Percentiles rank a stretch among this genome's conserved stretches.
These are phyloP conservation scores for Aurifilum marmelostoma DNA, from an alignment of 2,329 filamentous ascomycete genomes.

Conservation along the genomic window DNA sequence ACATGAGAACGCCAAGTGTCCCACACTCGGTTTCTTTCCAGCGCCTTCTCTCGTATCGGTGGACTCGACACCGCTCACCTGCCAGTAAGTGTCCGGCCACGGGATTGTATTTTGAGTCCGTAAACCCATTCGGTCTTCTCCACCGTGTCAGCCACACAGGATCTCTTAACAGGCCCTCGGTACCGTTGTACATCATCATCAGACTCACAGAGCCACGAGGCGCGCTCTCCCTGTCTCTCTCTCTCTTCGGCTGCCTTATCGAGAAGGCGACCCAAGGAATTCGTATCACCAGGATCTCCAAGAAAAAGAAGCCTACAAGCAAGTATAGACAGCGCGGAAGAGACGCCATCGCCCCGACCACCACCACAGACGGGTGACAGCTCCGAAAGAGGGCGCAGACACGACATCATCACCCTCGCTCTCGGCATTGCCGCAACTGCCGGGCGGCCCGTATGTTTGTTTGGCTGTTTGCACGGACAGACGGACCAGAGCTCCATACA, in stretches of 20 bases:
- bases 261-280: too few relatives aligned
- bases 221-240: not conserved
- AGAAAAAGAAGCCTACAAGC: not conserved
- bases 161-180: not conserved
- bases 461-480: not conserved
- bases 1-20: not conserved
- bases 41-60: conserved; percentile 14
- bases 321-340: not conserved
- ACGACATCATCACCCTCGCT: conserved; percentile 8
- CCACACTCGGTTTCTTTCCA: not conserved
- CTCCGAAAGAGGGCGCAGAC: not conserved
- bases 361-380: not conserved
- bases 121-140: not conserved
- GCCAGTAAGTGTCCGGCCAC: not conserved
- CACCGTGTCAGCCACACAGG: not conserved
- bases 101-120: not conserved
- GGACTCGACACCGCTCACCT: conserved; percentile 3
- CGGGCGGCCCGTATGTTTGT: conserved; percentile 19
- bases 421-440: conserved; percentile 23
- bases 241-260: too few relatives aligned
- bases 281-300: too few relatives aligned
- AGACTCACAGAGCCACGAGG: not conserved
- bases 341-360: not conserved
- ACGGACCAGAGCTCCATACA: not conserved
- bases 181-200: not conserved